phyloP scores from a whole-genome alignment of 2,329 filamentous ascomycete genomes.

The Verticillium albo-atrum region DNA sequence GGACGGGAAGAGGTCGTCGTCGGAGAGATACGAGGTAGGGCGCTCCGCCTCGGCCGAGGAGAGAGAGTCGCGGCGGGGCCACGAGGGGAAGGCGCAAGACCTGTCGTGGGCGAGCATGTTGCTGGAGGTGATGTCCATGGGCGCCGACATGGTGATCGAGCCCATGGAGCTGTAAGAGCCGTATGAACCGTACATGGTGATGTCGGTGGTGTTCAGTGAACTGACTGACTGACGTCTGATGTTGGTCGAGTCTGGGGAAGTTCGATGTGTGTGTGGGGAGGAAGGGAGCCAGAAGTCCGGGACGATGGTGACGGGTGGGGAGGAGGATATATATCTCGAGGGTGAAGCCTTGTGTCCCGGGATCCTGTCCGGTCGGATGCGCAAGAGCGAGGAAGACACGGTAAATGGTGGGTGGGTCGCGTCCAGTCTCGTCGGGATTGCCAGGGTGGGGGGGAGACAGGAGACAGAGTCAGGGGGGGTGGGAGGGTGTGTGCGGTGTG shows the following conservation, averaged over 20 bases:
- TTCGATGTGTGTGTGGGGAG: not conserved
- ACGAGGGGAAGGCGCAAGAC: constrained; percentile 53
- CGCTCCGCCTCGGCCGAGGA: constrained; percentile 36
- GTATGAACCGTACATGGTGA: constrained; percentile 45
- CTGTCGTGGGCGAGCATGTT: constrained; percentile 35
- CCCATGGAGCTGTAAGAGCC: constrained; percentile 47
- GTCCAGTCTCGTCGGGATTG: not conserved
- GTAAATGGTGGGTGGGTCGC: not conserved
- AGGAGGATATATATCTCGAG: not conserved
- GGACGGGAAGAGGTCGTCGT: constrained; percentile 58
- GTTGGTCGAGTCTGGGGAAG: constrained; percentile 3
- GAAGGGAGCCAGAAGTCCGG: not conserved
- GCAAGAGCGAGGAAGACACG: not conserved
- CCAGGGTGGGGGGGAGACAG: not conserved
- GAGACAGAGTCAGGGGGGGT: not conserved
- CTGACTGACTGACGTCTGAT: constrained; percentile 11
- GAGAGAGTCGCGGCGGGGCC: constrained; percentile 52
- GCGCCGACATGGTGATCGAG: constrained; percentile 28
- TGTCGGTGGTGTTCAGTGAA: constrained; percentile 13
- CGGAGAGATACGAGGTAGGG: constrained; percentile 54
- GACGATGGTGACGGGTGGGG: not conserved
- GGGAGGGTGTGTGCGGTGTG: not conserved
- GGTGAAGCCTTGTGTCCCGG: not conserved
- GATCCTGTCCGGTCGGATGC: not conserved
- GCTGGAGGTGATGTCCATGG: constrained; percentile 41